Conservation (phyloP, 1,284 basidiomycete genomes). For the Ustilago trichophora region DNA sequence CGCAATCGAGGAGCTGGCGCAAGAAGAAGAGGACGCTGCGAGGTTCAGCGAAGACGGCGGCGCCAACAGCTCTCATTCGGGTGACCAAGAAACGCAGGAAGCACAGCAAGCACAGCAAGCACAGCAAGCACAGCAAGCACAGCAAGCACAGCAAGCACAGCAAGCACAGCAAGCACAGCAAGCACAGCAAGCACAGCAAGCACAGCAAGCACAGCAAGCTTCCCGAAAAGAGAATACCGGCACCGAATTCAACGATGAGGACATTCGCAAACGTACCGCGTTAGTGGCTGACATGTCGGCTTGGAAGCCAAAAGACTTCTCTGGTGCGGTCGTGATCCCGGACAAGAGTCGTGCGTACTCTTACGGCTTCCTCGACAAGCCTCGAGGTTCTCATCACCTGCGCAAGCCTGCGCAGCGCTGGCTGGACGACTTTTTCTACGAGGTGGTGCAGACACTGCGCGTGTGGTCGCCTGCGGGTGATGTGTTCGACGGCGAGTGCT, state of each 20-base stretch:
- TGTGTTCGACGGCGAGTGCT: slow-evolving; percentile 46
- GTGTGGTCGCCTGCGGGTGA: slow-evolving; percentile 47
- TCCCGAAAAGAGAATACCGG: neutral
- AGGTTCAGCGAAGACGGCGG: slow-evolving; percentile 21
- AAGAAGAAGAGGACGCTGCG: slow-evolving; percentile 20
- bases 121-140: too few relatives aligned
- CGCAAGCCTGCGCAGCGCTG: slow-evolving; percentile 43
- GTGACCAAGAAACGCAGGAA: neutral
- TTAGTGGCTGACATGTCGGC: slow-evolving; percentile 41
- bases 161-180: too few relatives aligned
- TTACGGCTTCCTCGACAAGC: slow-evolving; percentile 45
- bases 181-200: too few relatives aligned
- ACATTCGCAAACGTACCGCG: slow-evolving; percentile 38
- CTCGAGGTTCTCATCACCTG: slow-evolving; percentile 40
- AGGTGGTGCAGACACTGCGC: slow-evolving; percentile 34
- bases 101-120: too few relatives aligned
- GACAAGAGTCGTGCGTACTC: slow-evolving; percentile 39
- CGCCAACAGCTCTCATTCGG: neutral
- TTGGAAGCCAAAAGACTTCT: slow-evolving; percentile 28
- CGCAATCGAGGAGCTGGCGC: slow-evolving; percentile 30
- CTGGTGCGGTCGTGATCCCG: slow-evolving; percentile 26
- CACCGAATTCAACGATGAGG: slow-evolving; percentile 17
- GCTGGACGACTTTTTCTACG: slow-evolving; percentile 42
- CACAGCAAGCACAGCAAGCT: too few relatives aligned
- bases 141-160: too few relatives aligned